Percentiles rank a stretch among this genome's conserved stretches.
Evolutionary conservation across 2,329 filamentous ascomycete species (phyloP).

Genomic region (Penicillium sp.): DNA sequence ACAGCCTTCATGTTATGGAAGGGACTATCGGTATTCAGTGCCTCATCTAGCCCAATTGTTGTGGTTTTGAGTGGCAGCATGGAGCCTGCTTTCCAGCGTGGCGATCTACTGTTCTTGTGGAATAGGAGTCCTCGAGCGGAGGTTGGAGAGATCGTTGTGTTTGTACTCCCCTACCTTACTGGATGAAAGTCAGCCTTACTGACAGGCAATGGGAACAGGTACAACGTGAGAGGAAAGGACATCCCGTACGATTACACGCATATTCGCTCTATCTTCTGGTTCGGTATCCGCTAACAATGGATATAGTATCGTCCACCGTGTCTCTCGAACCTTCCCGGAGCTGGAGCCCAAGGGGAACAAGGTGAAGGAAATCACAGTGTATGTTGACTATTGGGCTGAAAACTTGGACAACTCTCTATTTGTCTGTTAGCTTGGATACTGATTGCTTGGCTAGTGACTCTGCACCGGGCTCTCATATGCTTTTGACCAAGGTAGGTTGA

Average conservation of each 20-base stretch:
- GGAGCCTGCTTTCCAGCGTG: constrained; percentile 66
- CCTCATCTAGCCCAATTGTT: constrained; percentile 70
- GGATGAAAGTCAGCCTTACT: background rate
- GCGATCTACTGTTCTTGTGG: constrained; percentile 65
- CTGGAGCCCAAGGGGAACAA: constrained; percentile 38
- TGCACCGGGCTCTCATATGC: constrained; percentile 45
- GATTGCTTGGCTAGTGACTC: constrained; percentile 21
- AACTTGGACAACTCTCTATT: no score
- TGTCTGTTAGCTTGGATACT: background rate
- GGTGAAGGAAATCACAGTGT: constrained; percentile 35
- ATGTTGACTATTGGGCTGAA: constrained; percentile 4
- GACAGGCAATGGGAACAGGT: background rate
- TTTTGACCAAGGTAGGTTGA: constrained; percentile 71
- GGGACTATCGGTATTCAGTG: constrained; percentile 74
- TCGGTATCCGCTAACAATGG: background rate
- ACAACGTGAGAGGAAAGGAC: constrained; percentile 76
- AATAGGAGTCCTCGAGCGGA: constrained; percentile 62
- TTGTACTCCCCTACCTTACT: background rate
- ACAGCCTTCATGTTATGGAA: constrained; percentile 93
- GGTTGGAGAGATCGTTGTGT: constrained; percentile 70
- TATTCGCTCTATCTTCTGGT: background rate
- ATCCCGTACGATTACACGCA: constrained; percentile 61
- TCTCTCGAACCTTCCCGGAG: constrained; percentile 69
- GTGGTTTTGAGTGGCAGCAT: constrained; percentile 63
- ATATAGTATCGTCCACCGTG: constrained; percentile 75